Conservation (phyloP, 495 filamentous ascomycete genomes). For the Letharia lupina region DNA sequence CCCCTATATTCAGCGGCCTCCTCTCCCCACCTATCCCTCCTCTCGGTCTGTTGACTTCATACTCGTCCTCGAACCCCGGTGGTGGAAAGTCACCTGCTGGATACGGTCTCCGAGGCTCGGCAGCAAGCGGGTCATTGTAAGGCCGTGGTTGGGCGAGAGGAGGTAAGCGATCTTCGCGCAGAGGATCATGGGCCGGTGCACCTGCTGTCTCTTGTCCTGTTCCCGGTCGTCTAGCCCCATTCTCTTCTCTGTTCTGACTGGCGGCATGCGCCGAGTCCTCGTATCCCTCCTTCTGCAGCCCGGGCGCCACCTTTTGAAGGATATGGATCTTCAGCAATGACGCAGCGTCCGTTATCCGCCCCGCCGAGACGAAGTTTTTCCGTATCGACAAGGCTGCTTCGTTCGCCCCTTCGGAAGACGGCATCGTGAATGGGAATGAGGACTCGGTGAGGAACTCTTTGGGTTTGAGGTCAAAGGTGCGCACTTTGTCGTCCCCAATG, state of each 20-base stretch:
- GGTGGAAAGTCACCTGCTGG: slow-evolving; percentile 75
- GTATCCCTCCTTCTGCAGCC: slow-evolving; percentile 67
- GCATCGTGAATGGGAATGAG: slow-evolving; percentile 43
- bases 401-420: slow-evolving; percentile 8
- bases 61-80: slow-evolving; percentile 90
- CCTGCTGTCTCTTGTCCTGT: slow-evolving; percentile 28
- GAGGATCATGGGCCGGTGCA: slow-evolving; percentile 40
- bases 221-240: slow-evolving; percentile 22
- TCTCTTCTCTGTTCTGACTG: slow-evolving; percentile 1
- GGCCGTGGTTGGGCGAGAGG: slow-evolving; percentile 56
- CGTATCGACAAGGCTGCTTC: slow-evolving; percentile 40
- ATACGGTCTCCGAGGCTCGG: slow-evolving; percentile 50
- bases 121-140: slow-evolving; percentile 59
- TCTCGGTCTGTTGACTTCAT: slow-evolving; percentile 66
- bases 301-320: slow-evolving; percentile 70
- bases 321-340: slow-evolving; percentile 62
- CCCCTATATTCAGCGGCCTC: slow-evolving; percentile 60
- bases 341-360: slow-evolving; percentile 59
- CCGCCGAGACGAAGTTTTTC: slow-evolving; percentile 63
- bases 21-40: slow-evolving; percentile 42
- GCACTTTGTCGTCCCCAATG: slow-evolving; percentile 70
- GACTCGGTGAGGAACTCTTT: slow-evolving; percentile 67
- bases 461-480: slow-evolving; percentile 62
- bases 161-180: slow-evolving; percentile 44
- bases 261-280: slow-evolving; percentile 42